Conservation (phyloP, 129 eudicot species). For the Arctium minus region DNA sequence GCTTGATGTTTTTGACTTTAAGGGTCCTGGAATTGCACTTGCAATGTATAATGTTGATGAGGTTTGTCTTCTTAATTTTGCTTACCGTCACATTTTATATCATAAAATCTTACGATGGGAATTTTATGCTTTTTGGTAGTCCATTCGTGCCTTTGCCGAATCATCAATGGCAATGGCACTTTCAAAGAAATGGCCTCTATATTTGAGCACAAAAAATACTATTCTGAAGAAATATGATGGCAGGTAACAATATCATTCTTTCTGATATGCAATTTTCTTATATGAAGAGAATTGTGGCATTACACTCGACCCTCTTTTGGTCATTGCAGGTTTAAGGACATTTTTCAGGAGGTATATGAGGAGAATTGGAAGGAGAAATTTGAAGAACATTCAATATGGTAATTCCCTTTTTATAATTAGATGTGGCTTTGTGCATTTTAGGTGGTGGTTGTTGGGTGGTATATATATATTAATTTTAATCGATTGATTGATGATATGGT, state of each 20-base stretch:
- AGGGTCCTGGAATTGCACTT: constrained; percentile 95
- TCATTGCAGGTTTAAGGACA: constrained; percentile 78
- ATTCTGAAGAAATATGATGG: constrained; percentile 97
- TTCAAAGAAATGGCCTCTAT: constrained; percentile 94
- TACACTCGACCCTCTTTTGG: not conserved
- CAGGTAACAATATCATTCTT: constrained; percentile 43
- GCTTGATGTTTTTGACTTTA: constrained; percentile 79
- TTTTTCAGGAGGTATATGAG: constrained; percentile 94
- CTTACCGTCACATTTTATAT: not conserved
- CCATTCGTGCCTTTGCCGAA: constrained; percentile 91
- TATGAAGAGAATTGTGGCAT: not conserved
- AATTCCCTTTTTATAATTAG: constrained; percentile 1
- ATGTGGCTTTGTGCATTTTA: constrained; percentile 10
- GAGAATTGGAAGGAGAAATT: constrained; percentile 85
- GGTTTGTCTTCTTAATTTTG: constrained; percentile 38
- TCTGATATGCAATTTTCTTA: not conserved
- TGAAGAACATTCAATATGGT: constrained; percentile 91
- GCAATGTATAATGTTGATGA: constrained; percentile 96
- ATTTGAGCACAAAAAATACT: constrained; percentile 92
- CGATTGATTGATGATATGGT: not conserved
- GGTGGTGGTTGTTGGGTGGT: constrained; percentile 8
- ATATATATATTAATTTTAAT: not conserved
- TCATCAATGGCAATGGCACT: constrained; percentile 95
- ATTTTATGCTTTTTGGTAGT: constrained; percentile 39
- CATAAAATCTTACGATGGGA: not conserved